Conservation (phyloP, 2,329 filamentous ascomycete species). For the Cadophora sp. region DNA sequence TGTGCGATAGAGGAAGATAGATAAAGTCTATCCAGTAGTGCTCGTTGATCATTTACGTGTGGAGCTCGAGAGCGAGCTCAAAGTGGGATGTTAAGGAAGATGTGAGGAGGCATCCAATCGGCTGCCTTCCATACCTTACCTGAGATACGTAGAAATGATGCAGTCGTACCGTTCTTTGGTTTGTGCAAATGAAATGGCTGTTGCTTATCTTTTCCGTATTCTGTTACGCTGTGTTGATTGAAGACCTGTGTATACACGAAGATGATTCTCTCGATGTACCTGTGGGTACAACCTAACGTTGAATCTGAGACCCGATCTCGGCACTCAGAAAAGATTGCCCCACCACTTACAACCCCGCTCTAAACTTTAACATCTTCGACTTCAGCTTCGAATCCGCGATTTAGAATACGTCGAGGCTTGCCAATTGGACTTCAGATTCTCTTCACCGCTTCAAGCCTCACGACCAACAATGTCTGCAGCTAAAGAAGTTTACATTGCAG, state of each 20-base stretch:
- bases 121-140: neutral
- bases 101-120: neutral
- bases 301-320: slow-evolving; percentile 8
- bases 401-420: neutral
- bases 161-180: neutral
- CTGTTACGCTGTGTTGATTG: neutral
- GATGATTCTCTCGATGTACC: neutral
- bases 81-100: slow-evolving; percentile 3
- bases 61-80: slow-evolving; percentile 5
- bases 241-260: neutral
- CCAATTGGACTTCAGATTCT: neutral
- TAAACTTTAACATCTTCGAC: slow-evolving; percentile 3
- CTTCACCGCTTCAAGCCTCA: neutral
- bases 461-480: slow-evolving; percentile 38
- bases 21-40: slow-evolving; percentile 4
- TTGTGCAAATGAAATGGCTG: neutral
- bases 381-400: neutral
- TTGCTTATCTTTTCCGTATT: neutral
- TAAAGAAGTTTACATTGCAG: slow-evolving; percentile 51
- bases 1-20: neutral
- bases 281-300: neutral
- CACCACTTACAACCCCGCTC: slow-evolving; percentile 1
- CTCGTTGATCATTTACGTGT: slow-evolving; percentile 3
- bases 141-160: neutral
- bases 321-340: neutral